A percentile compares a stretch with the other conserved stretches of the same genome.
These are phyloP conservation scores for Mycena belliarum DNA, from an alignment of 768 basidiomycete species.

Conservation along the genomic window DNA sequence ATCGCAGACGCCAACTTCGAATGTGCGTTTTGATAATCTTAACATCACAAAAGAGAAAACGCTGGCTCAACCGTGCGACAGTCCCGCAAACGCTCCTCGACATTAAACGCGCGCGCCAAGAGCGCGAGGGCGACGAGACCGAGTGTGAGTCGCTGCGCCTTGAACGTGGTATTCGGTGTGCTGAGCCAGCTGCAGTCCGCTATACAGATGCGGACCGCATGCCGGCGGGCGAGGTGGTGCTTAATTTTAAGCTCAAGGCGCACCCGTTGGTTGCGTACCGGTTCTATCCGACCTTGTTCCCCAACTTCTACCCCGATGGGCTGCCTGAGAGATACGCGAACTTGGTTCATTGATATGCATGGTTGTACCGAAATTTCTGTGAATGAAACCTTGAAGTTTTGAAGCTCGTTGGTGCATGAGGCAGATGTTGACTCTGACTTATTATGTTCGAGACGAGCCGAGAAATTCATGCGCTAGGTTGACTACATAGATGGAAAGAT, in stretches of 20 bases:
- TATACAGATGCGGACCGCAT: constrained; percentile 48
- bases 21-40: neutral
- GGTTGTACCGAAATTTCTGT: too few species aligned
- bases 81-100: constrained; percentile 48
- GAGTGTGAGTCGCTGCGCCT: constrained; percentile 36
- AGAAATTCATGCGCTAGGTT: too few species aligned
- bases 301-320: constrained; percentile 53
- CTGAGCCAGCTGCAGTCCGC: constrained; percentile 38
- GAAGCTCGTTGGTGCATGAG: too few species aligned
- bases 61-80: constrained; percentile 19
- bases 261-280: constrained; percentile 56
- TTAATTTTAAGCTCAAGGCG: constrained; percentile 58
- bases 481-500: too few species aligned
- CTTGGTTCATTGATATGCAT: neutral
- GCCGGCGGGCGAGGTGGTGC: constrained; percentile 48
- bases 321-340: constrained; percentile 32
- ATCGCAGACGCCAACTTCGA: constrained; percentile 14
- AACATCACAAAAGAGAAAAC: too few species aligned
- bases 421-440: too few species aligned
- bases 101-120: constrained; percentile 45
- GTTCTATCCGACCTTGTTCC: constrained; percentile 56
- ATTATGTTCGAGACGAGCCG: too few species aligned
- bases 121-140: constrained; percentile 30
- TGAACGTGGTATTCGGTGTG: too few species aligned
- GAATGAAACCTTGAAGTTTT: too few species aligned